Base-by-base conservation (phyloP, 2,329 filamentous ascomycete species). In the Ascochyta rabiei region DNA sequence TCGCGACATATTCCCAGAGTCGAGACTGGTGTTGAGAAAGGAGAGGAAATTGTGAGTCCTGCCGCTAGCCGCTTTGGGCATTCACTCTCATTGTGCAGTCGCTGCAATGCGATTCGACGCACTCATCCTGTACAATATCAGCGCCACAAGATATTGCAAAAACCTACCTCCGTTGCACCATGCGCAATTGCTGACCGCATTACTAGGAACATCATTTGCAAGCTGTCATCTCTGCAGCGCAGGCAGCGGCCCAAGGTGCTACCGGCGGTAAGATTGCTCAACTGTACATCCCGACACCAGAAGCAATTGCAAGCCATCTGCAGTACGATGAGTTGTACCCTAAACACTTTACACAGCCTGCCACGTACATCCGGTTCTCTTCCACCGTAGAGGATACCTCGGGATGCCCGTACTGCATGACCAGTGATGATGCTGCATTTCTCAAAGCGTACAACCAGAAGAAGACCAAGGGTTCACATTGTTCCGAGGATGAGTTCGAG, bases 361-460 rank as follows among this genome's bases (percentile, higher is more conserved):
- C 88, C 58, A 95, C 93, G 58, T 98, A 98, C 77, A 96, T 99
- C 74, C 91, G 93, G 62, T 98, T 96, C 79, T 98, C 95, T 61
- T 93, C 96, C 64, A 99, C 95, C 2, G 93, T 99, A 58, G 95
- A 99, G 78, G 95, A 99, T 77, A 96, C 89, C 68, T 89, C 91
- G 70, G 90, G 90, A 68, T 90, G 89, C 73, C 86, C 88, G 67
- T 99, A 99, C 86, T 92, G 96, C 78, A 93, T 98, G 89, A 93
- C 88, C 24, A 87, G 89, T 62, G 91, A 96, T 70, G 95, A 99
- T 78, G 89, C 92, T 74, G 85, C 83, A 51, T 96, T 91, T 72
- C 84, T 99, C 66, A 90, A 88, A 71, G 82, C 85, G 63, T 89
- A 95, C 80, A 99, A 98, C 78, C 81, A 86, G 65, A 93, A 89